Conservation (phyloP, 1,284 basidiomycete species). For the Vanrija sp. region DNA sequence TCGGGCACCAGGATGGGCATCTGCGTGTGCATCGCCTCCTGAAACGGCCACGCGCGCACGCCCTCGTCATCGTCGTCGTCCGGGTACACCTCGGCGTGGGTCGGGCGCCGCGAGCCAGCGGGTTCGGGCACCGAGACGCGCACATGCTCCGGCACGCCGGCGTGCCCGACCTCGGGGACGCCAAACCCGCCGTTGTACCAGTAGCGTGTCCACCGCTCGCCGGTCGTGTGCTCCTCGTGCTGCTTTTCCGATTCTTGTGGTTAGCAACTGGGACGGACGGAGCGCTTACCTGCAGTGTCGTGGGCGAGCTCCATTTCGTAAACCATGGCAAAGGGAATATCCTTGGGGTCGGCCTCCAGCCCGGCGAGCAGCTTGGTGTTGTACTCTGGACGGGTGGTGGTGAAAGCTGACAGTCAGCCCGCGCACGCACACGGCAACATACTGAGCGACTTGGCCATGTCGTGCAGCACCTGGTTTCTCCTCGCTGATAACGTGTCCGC, state of each 20-base stretch:
- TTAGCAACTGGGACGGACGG: neutral
- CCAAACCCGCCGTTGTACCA: slow-evolving; percentile 30
- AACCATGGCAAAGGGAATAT: slow-evolving; percentile 41
- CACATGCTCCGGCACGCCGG: slow-evolving; percentile 18
- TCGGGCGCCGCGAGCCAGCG: neutral
- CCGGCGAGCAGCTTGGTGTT: slow-evolving; percentile 38
- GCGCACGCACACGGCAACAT: slow-evolving; percentile 6
- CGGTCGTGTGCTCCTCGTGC: neutral
- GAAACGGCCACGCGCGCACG: slow-evolving; percentile 34
- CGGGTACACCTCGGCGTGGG: neutral
- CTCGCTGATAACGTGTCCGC: slow-evolving; percentile 33
- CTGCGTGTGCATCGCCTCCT: slow-evolving; percentile 32
- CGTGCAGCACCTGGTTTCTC: slow-evolving; percentile 27
- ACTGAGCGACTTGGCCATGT: slow-evolving; percentile 40
- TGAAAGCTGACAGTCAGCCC: slow-evolving; percentile 19
- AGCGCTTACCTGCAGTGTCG: neutral
- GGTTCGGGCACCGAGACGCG: neutral
- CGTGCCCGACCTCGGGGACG: slow-evolving; percentile 33
- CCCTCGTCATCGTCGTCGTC: neutral
- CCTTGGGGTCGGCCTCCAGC: slow-evolving; percentile 28
- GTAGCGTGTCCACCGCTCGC: neutral
- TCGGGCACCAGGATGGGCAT: slow-evolving; percentile 40
- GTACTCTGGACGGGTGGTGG: slow-evolving; percentile 36
- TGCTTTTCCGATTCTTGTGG: too few species aligned
- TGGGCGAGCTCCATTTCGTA: slow-evolving; percentile 31